Base-by-base conservation (phyloP, 2,329 filamentous ascomycete species). In the Lasiodiplodia gonubiensis region DNA sequence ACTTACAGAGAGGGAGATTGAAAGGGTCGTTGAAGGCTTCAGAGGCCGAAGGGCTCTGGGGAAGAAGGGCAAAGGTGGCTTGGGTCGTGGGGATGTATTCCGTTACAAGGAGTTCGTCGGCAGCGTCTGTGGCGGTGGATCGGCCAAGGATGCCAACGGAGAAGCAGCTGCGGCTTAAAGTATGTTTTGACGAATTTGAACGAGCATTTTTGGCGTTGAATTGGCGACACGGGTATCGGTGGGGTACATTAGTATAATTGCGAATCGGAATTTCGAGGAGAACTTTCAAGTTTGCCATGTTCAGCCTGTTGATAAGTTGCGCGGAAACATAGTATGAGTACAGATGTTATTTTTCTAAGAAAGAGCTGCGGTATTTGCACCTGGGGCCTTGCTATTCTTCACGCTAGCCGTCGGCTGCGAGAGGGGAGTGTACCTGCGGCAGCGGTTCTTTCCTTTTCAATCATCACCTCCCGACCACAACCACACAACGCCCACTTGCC, bases 91-190 rank as follows among this genome's bases (percentile, higher is more conserved):
- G 0, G 94, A 98, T 69, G 93, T 98, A 0, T 98, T 99, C 80
- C 88, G 89, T 74, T 99, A 98, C 77, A 89, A 92, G 70, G 95
- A 99, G 68, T 98, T 98, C 80, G 92, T 98, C 70, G 86, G 79
- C 0, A 80, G 74, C 33, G 52, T 64, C 8, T 68, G 53, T 33
- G 67, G 67, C 8, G 53, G 67, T 35, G 60, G 51, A n/a, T 33
- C 39, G 39, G 53, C n/a, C 2, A 55, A 67, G 65, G 65, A 61
- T 57, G 54, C n/a, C 35, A 53, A 65, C 12, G 67, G 52, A 33
- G 53, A 67, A 5, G 46, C 53, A 12, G 23, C 57, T 42, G 23
- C 54, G 33, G 64, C 65, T 51, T 66, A 16, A 57, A n/a, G 21
- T 2, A 12, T 11, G 11, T 33, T 25, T 18, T 35, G 16, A 37